Evolutionary conservation across 2,329 filamentous ascomycete species (phyloP).

Genomic region (Phyllosticta ampelicida): DNA sequence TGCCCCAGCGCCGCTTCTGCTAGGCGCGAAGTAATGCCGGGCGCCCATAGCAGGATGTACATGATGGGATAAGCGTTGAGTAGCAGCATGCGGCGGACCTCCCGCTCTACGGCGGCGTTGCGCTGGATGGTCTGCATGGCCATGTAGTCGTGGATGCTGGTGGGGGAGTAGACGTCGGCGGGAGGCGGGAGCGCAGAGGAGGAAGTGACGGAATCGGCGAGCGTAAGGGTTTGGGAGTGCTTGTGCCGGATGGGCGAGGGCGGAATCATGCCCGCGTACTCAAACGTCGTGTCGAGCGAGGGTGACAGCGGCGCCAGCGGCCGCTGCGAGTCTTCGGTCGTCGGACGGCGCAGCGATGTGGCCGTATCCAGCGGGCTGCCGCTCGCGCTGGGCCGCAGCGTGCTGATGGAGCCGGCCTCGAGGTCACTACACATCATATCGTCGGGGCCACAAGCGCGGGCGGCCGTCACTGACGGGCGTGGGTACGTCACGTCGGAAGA

Average conservation of each 20-base stretch:
- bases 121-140: background rate
- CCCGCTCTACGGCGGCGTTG: slow-evolving; percentile 14
- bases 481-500: background rate
- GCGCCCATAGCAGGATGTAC: slow-evolving; percentile 25
- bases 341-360: background rate
- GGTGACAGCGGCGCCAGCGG: background rate
- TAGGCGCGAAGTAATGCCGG: slow-evolving; percentile 20
- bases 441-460: too few species aligned
- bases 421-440: background rate
- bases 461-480: background rate
- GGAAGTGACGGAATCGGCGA: background rate
- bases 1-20: slow-evolving; percentile 14
- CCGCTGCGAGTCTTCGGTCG: background rate
- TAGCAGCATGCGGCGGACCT: slow-evolving; percentile 20
- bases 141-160: slow-evolving; percentile 3
- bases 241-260: background rate
- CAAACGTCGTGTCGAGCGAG: background rate
- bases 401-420: background rate
- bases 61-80: slow-evolving; percentile 25
- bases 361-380: background rate
- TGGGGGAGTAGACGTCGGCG: slow-evolving; percentile 1
- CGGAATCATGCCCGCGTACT: background rate
- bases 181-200: background rate
- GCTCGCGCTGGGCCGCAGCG: background rate
- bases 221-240: slow-evolving; percentile 1